Evolutionary conservation across 495 filamentous ascomycete genomes (phyloP), one percentile per base, ranked within the genome.

Genomic region (Cudoniella acicularis): DNA sequence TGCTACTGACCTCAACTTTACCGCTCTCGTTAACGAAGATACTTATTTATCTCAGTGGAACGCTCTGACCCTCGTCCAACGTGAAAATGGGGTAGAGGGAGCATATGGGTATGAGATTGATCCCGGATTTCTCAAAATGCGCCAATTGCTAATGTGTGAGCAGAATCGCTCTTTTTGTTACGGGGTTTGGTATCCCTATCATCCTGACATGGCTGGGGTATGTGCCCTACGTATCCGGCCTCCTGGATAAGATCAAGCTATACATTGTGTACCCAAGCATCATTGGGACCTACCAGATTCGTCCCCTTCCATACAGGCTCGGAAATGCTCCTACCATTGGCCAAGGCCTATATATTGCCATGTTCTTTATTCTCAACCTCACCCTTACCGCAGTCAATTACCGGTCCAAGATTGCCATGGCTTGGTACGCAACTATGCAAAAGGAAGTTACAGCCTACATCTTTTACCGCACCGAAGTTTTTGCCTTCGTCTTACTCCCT

Each of bases 281-380:
- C n/a, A 61, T 74, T 20, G 68, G 68, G 4, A 65, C 65, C 3
- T 75, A 70, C 48, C 50, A 68, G 16, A 58, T 54, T 22, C 25
- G 26, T 2, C 51, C 51, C 2, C 51, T 54, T 1, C 51, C 51
- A 20, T 54, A 17, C 9, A 11, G n/a, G 11, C 20, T 42, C 1
- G 51, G 51, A n/a, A 41, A 43, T 43, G 51, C 36, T 10, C 51
- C 51, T 3, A 77, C 75, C 0, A 56, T 63, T 2, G 76, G 73
- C 8, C 76, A 79, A 57, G 48, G 49, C 6, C 51, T 77, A 17
- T 77, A 65, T 57, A 73, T 79, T 48, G 57, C 51, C 24, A 48
- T 67, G n/a, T 63, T 77, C 27, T 21, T 74, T 49, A 25, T 66
- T 18, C 62, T 80, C 25, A 80, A 78, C 63, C 52, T 77, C 23